Conservation (phyloP, 1,284 basidiomycete species). For the Fomitopsis schrenkii region DNA sequence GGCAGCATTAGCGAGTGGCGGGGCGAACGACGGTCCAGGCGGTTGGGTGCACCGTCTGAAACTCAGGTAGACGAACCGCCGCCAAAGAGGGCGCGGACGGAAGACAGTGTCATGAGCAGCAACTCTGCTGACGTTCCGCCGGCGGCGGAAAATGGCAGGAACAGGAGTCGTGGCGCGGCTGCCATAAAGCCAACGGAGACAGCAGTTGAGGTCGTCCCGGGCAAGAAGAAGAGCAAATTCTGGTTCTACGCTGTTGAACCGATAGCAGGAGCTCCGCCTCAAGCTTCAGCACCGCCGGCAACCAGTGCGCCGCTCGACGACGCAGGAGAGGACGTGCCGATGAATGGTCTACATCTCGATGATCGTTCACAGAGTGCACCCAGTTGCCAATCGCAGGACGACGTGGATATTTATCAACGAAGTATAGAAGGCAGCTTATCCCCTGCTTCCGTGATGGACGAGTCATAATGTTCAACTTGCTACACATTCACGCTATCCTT, state of each 20-base stretch:
- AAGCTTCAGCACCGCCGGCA: slow-evolving; percentile 8
- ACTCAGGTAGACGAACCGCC: slow-evolving; percentile 46
- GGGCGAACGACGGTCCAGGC: slow-evolving; percentile 68
- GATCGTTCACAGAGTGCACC: slow-evolving; percentile 8
- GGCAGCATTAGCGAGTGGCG: slow-evolving; percentile 57
- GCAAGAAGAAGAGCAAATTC: slow-evolving; percentile 77
- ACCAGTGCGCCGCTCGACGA: slow-evolving; percentile 7
- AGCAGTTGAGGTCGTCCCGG: slow-evolving; percentile 64
- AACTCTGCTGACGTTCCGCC: slow-evolving; percentile 33
- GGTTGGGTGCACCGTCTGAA: slow-evolving; percentile 52
- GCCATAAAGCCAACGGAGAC: slow-evolving; percentile 63
- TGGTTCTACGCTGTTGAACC: slow-evolving; percentile 83
- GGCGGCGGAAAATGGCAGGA: slow-evolving; percentile 23
- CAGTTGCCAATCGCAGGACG: slow-evolving; percentile 14
- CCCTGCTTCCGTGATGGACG: slow-evolving; percentile 29
- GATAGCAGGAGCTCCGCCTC: slow-evolving; percentile 25
- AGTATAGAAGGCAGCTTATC: slow-evolving; percentile 28
- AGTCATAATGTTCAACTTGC: slow-evolving; percentile 17
- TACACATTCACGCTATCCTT: background rate
- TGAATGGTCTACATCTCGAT: slow-evolving; percentile 3
- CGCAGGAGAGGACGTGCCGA: slow-evolving; percentile 7
- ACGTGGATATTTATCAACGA: slow-evolving; percentile 21
- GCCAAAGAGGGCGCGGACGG: slow-evolving; percentile 66
- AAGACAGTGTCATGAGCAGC: slow-evolving; percentile 62
- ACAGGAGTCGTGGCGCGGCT: slow-evolving; percentile 44